Evolutionary conservation across 495 filamentous ascomycete genomes (phyloP), one percentile per base, ranked within the genome.

Genomic region (Hamigera avellanea): DNA sequence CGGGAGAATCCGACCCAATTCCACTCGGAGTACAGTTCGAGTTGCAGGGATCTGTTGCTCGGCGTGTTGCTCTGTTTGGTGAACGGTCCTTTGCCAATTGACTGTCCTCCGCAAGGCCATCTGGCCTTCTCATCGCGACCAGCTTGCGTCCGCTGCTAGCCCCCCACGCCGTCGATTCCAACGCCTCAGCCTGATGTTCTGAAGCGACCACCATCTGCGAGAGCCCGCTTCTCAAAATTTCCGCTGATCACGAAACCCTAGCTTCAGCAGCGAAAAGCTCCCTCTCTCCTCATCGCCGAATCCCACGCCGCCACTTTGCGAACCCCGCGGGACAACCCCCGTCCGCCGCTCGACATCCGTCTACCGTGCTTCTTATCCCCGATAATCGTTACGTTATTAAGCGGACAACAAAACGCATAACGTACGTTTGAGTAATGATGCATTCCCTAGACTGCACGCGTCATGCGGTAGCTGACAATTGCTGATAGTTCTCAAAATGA

Each of bases 401-500:
- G n/a, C n/a, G n/a, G n/a, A n/a, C n/a, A n/a, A n/a, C n/a, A n/a
- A 9, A 23, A 9, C 9, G 4, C 9, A 23, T 9, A 23, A 23
- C 5, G 21, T 23, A 23, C 21, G 21, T 23, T 4, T 4, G 9
- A 9, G 4, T 23, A 5, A 9, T 23, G 21, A 9, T 9, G 4
- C 21, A 9, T 23, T 23, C 14, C 27, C 6, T 38, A 4, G 16
- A 9, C 14, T 34, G 18, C 16, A 5, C 30, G 6, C 10, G 4
- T 14, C 10, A 6, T n/a, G 15, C 27, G 2, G 6, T 27, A 8
- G 16, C 18, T 32, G 36, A n/a, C 32, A 23, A 23, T 23, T 9
- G 5, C 21, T 23, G 21, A 23, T 23, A 23, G 9, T 9, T 23
- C n/a, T 23, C 21, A 44, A 43, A 51, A 62, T 54, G 25, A 68